Percentiles rank a stretch among this genome's conserved stretches.
Evolutionary conservation across 805 yeast genomes (phyloP).

Genomic region (Yamadazyma laniorum): DNA sequence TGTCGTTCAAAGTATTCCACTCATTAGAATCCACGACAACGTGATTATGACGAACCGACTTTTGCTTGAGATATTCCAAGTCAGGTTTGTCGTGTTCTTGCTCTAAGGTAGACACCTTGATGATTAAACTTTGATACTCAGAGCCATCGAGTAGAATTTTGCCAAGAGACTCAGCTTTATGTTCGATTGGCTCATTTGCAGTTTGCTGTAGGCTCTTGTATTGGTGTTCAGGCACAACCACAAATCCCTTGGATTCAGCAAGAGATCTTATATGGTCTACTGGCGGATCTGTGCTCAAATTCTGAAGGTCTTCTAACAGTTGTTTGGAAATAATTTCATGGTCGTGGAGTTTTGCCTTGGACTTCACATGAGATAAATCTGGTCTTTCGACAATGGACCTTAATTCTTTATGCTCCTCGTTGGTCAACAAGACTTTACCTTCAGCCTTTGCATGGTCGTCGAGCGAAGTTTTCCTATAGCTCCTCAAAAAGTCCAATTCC

Average conservation of each 20-base stretch:
- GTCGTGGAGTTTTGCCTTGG: constrained; percentile 15
- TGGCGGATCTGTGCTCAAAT: constrained; percentile 26
- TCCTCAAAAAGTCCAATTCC: constrained; percentile 11
- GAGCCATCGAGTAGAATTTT: constrained; percentile 3
- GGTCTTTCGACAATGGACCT: constrained; percentile 15
- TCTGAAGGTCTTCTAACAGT: constrained; percentile 29
- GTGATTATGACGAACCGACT: constrained; percentile 7
- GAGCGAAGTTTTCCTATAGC: constrained; percentile 9
- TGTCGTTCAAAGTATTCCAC: constrained; percentile 7
- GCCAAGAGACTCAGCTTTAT: constrained; percentile 1
- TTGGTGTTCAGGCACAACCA: constrained; percentile 18
- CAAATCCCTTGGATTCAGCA: constrained; percentile 13
- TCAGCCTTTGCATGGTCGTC: constrained; percentile 13
- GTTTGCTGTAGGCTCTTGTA: constrained; percentile 5
- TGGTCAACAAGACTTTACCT: constrained; percentile 15
- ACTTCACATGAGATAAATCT: constrained; percentile 18
- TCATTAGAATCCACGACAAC: constrained; percentile 18
- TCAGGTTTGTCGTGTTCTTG: neutral
- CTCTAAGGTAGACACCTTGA: constrained; percentile 13
- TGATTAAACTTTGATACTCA: constrained; percentile 9
- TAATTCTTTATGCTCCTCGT: constrained; percentile 16
- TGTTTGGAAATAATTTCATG: constrained; percentile 14
- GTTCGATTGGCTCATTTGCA: constrained; percentile 15
- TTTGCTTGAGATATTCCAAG: constrained; percentile 1
- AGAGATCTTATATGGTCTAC: constrained; percentile 24